Evolutionary conservation across 257 asterid species (phyloP).

Genomic region (Solanum medicagineum): DNA sequence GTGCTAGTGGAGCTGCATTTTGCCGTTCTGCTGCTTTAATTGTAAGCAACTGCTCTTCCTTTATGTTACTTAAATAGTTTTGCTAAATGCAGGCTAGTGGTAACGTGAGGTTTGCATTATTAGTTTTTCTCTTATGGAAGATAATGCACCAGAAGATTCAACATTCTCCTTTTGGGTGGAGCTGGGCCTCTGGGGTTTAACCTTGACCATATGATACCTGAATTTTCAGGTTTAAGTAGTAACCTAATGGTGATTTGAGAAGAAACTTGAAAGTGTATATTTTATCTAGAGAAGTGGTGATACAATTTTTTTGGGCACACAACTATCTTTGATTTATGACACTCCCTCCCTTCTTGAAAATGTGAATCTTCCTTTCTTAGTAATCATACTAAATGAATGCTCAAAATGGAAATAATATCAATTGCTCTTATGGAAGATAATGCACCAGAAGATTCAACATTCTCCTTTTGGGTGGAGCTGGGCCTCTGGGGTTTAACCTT

Average conservation of each 20-base stretch:
- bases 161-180: background rate
- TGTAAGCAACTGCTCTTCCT: slow-evolving; percentile 8
- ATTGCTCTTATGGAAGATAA: no score
- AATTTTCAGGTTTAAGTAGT: background rate
- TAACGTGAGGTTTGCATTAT: background rate
- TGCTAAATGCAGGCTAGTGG: background rate
- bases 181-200: background rate
- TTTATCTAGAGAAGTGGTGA: background rate
- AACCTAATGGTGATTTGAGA: background rate
- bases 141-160: background rate
- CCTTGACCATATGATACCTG: background rate
- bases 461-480: background rate
- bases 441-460: background rate
- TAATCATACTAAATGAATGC: background rate
- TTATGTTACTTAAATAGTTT: background rate
- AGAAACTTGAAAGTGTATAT: background rate
- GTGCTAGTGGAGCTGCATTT: slow-evolving; percentile 42
- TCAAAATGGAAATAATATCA: background rate
- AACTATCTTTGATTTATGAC: background rate
- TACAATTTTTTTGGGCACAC: background rate
- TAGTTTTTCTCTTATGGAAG: background rate
- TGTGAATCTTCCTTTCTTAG: background rate
- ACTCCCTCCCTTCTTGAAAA: background rate
- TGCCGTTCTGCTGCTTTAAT: slow-evolving; percentile 40
- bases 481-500: background rate